Evolutionary conservation across 805 yeast genomes (phyloP), one percentile per base, ranked within the genome.

Genomic region (Kuraishia floccosa): DNA sequence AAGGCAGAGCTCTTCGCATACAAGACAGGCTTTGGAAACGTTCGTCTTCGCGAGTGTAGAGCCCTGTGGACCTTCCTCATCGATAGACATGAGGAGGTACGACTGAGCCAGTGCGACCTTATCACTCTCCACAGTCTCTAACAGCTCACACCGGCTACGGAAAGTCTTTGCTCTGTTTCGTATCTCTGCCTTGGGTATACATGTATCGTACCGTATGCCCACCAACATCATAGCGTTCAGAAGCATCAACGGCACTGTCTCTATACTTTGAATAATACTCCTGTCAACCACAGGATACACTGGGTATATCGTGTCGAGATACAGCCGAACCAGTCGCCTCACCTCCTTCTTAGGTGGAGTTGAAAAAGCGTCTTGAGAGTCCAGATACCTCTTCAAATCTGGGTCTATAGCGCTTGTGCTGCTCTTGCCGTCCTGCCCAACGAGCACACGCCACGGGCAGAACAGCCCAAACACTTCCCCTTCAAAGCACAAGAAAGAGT

Each of bases 21-120:
- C 30, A 17, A 35, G 38, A 4, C 48, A 39, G 1, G 55, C 56
- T 25, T 40, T 44, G 5, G 44, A 29, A n/a, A 47, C 27, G 17
- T 43, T 44, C 22, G 40, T 44, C 23, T 50, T 38, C 4, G 55
- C 39, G 4, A 36, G 24, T 13, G 41, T 41, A 1, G 56, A 37
- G 2, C 57, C 57, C 19, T 45, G 36, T 3, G 50, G 44, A 3
- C 51, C 44, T 27, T 52, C 57, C 32, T 52, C 57, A 22, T 52
- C 51, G 8, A 42, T 36, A 32, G 50, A 44, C 23, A 50, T 30
- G 20, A 52, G 32, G 8, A 49, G 27, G 25, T 35, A 49, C 1
- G 52, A 25, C 34, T 52, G 56, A 19, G 50, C 45, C 25, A 52
- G 35, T 1, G 49, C 36, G n/a, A 52, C 38, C 21, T 52, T 52